Evolutionary conservation across 139 green algal species (phyloP), one percentile per base, ranked within the genome.

Genomic region (Closterium sp.): DNA sequence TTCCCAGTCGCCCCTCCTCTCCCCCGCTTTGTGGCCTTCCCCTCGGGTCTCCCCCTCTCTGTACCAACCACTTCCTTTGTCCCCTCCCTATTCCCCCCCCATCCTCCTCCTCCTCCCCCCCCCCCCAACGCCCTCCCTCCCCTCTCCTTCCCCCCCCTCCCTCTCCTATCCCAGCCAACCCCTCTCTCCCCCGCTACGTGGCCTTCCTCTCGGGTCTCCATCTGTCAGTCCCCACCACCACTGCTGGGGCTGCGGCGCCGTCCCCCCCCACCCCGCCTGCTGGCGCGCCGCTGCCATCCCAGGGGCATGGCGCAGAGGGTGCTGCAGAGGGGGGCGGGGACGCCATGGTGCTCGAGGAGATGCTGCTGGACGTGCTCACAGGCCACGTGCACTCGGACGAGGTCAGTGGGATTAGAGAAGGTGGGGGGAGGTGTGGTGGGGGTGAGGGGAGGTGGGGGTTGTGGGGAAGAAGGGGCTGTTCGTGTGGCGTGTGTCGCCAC

Each of bases 181-280:
- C 36, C 6, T 6, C 36, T 55, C 36, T 6, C 43, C 43, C 43
- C 0, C 43, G 43, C 21, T 94, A 94, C 85, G 89, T 99, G 28
- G 96, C 97, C 9, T 93, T 99, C 10, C 91, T 98, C 23, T 98
- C 96, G 3, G 98, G 98, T 3, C 95, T 99, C 84, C 92, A 94
- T n/a, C 31, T 98, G 12, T 69, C 43, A 12, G 43, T 69, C 21
- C 43, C 43, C 43, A 69, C 43, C 43, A 69, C 43, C 9, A 69
- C 43, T 16, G 43, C n/a, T n/a, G n/a, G n/a, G n/a, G n/a, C 43
- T 25, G 43, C 12, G 12, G 43, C 43, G 12, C 43, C 43, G 1
- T 69, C 43, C 12, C 43, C 43, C 43, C 23, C 43, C 43, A 12
- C 43, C 8, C 43, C 43, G 43, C 43, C 43, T 25, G 43, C 43